Evolutionary conservation across 768 basidiomycete species (phyloP).

Genomic region (Rhizopogon roseolus): DNA sequence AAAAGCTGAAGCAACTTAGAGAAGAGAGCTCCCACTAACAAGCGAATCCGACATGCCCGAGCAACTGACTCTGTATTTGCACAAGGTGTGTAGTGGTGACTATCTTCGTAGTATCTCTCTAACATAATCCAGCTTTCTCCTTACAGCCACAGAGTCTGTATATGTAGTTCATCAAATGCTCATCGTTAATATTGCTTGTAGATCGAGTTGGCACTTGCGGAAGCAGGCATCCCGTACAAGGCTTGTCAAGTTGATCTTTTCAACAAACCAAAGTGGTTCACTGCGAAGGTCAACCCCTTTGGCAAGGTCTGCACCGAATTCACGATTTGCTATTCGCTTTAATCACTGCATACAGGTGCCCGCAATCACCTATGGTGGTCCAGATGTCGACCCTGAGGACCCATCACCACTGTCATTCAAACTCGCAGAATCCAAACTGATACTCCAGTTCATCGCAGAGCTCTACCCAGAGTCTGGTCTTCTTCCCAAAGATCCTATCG

Average conservation of each 20-base stretch:
- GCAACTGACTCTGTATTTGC: background rate
- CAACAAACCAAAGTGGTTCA: conserved; percentile 68
- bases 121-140: conserved; percentile 41
- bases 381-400: conserved; percentile 43
- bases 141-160: conserved; percentile 45
- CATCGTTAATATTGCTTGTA: conserved; percentile 13
- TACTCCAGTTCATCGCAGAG: conserved; percentile 65
- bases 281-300: conserved; percentile 53
- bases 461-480: conserved; percentile 41
- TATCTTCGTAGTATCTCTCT: background rate
- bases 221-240: conserved; percentile 44
- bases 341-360: conserved; percentile 36
- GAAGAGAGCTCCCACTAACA: background rate
- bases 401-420: conserved; percentile 58
- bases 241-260: conserved; percentile 50
- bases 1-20: background rate
- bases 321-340: background rate
- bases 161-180: background rate
- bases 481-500: conserved; percentile 49
- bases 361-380: conserved; percentile 56
- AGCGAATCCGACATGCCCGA: background rate
- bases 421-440: conserved; percentile 65
- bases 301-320: conserved; percentile 51
- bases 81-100: background rate
- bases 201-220: conserved; percentile 55